These are phyloP conservation scores for Aspergillus olivimuriae DNA, from an alignment of 495 filamentous ascomycete genomes.

Conservation along the genomic window DNA sequence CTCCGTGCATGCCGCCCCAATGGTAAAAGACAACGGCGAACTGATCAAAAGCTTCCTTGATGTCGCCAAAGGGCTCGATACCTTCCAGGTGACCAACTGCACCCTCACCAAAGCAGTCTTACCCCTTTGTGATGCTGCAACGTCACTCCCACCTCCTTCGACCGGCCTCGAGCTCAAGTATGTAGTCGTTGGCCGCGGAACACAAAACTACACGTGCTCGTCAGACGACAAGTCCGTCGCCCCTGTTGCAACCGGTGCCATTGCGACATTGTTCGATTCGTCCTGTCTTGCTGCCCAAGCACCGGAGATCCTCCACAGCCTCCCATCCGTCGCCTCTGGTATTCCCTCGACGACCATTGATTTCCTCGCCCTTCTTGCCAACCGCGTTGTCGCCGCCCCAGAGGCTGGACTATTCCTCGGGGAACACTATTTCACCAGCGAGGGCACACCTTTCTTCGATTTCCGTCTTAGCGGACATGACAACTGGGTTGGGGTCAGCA, in stretches of 20 bases:
- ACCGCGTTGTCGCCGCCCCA: slow-evolving; percentile 23
- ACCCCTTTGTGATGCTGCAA: slow-evolving; percentile 16
- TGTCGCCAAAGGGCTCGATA: not conserved
- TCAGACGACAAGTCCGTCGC: slow-evolving; percentile 18
- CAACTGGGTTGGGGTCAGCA: slow-evolving; percentile 34
- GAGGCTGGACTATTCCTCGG: slow-evolving; percentile 37
- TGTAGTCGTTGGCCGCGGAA: slow-evolving; percentile 63
- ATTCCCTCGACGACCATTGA: slow-evolving; percentile 35
- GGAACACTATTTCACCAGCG: slow-evolving; percentile 58
- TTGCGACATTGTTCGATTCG: slow-evolving; percentile 62
- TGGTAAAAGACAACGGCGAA: not conserved
- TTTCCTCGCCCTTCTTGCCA: slow-evolving; percentile 19
- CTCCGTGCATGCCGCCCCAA: not conserved
- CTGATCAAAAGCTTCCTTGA: not conserved
- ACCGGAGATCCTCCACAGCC: slow-evolving; percentile 15
- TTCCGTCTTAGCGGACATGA: slow-evolving; percentile 37
- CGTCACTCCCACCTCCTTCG: slow-evolving; percentile 39
- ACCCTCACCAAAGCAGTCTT: slow-evolving; percentile 15
- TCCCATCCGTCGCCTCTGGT: slow-evolving; percentile 31
- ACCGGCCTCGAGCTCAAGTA: slow-evolving; percentile 46
- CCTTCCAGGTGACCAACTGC: slow-evolving; percentile 21
- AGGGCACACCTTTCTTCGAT: slow-evolving; percentile 51
- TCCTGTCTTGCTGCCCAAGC: slow-evolving; percentile 38
- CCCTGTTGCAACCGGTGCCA: slow-evolving; percentile 48
- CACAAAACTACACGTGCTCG: slow-evolving; percentile 72